Base-by-base conservation (phyloP, 805 yeast genomes). In the Vanderwaltozyma verrucispora region DNA sequence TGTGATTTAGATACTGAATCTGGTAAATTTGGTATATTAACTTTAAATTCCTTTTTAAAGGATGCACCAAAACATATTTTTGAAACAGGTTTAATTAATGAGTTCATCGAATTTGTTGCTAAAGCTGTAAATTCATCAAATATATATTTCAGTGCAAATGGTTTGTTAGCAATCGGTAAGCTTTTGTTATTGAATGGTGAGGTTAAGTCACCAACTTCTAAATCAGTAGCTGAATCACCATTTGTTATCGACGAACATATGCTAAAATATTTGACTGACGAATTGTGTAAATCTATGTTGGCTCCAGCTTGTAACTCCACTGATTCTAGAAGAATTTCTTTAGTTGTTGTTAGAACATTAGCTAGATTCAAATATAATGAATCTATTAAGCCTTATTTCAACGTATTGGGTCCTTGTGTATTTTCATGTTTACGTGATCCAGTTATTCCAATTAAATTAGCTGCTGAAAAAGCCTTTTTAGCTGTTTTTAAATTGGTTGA, bases 391-490 rank as follows among this genome's bases (percentile, higher is more conserved):
- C 77, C 80, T 11, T 65, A 69, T 49, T 63, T 74, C 44, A 76
- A 77, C 46, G 43, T 60, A 0, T 49, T 89, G 36, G 84, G 72
- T 3, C 85, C 92, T 12, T 67, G 84, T 11, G 77, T 87, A 2
- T 89, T 89, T 56, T 65, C 80, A 0, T 79, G 92, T 56, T 80
- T 89, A 29, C 71, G 98, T 46, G 96, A 88, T 52, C 70, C 78
- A n/a, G 68, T 84, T 33, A 85, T 89, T 51, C 96, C 98, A 4
- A 79, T 89, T 48, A 88, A 87, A 52, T 68, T 89, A 44, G 96
- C 96, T 1, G 95, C 95, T 7, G 98, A 89, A 58, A 85, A 85
- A 64, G 87, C 94, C 1, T 87, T 72, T 57, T 56, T 88, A 46
- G 75, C 84, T 2, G 54, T 86, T 14, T 80, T 87, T 60, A 67